Percentiles rank a stretch among this genome's conserved stretches.
Evolutionary conservation across 2,329 filamentous ascomycete species (phyloP).

Genomic region (Arthroderma sp.): DNA sequence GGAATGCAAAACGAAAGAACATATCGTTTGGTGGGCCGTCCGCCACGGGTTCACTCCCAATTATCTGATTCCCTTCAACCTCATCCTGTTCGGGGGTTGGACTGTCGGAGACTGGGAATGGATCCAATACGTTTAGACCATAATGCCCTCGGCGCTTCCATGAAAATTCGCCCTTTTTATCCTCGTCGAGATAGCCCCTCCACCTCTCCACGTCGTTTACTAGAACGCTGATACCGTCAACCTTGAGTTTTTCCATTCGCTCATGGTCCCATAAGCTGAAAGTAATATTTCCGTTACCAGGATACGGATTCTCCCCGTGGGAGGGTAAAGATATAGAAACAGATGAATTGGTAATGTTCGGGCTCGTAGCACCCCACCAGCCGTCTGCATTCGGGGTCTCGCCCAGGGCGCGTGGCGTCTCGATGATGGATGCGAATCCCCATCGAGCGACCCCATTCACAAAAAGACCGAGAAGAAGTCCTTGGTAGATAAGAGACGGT

Average conservation of each 20-base stretch:
- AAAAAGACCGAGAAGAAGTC: conserved; percentile 77
- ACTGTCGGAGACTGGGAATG: conserved; percentile 8
- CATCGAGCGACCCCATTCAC: conserved; percentile 88
- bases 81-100: conserved; percentile 2
- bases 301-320: conserved; percentile 7
- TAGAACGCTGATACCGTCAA: conserved; percentile 46
- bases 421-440: conserved; percentile 80
- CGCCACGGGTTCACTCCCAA: not conserved
- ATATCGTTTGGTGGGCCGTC: conserved; percentile 24
- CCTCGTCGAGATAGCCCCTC: conserved; percentile 41
- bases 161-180: conserved; percentile 35
- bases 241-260: conserved; percentile 26
- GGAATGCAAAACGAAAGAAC: conserved; percentile 36
- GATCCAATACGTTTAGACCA: conserved; percentile 22
- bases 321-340: conserved; percentile 33
- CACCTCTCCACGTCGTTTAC: conserved; percentile 53
- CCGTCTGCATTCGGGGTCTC: conserved; percentile 33
- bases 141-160: conserved; percentile 34
- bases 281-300: conserved; percentile 34
- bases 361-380: conserved; percentile 30
- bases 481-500: conserved; percentile 74
- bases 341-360: conserved; percentile 40
- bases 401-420: conserved; percentile 60
- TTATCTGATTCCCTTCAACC: conserved; percentile 9
- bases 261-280: conserved; percentile 30